Evolutionary conservation across 108 stramenopile genomes (phyloP).

Genomic region (Aurantiochytrium sp.): DNA sequence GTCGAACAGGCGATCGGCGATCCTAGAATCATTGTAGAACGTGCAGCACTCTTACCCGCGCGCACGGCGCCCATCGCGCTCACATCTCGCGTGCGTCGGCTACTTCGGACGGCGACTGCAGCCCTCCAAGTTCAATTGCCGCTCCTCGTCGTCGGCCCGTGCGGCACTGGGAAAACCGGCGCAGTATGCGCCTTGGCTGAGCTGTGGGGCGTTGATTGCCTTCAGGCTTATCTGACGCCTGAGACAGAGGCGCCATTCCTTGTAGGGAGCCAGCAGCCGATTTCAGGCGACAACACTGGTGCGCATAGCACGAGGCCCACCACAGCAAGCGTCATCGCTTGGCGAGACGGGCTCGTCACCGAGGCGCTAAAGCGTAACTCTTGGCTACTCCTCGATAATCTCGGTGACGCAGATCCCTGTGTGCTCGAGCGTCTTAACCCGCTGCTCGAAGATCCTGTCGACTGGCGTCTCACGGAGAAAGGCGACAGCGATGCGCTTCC

Average conservation of each 20-base stretch:
- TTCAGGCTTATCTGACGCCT: background rate
- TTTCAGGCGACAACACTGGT: too few relatives aligned
- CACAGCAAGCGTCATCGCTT: background rate
- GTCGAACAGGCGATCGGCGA: background rate
- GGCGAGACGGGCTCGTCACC: background rate
- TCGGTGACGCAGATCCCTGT: background rate
- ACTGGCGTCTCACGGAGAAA: background rate
- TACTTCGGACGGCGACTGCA: background rate
- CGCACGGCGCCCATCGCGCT: background rate
- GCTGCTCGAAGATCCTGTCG: background rate
- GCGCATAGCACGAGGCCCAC: too few relatives aligned
- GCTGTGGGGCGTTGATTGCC: background rate
- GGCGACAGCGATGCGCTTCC: background rate
- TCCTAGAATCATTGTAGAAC: too few relatives aligned
- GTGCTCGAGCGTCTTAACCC: slow-evolving; percentile 23
- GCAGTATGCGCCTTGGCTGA: background rate
- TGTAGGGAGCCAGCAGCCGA: background rate
- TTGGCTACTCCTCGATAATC: background rate
- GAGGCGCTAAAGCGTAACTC: background rate
- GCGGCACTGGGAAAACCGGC: background rate
- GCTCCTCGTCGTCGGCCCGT: background rate
- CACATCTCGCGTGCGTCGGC: background rate
- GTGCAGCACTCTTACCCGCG: too few relatives aligned
- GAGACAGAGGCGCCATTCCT: background rate
- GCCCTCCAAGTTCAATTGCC: background rate